Conservation (phyloP, 179 eudicot genomes). For the Patellifolia procumbens region DNA sequence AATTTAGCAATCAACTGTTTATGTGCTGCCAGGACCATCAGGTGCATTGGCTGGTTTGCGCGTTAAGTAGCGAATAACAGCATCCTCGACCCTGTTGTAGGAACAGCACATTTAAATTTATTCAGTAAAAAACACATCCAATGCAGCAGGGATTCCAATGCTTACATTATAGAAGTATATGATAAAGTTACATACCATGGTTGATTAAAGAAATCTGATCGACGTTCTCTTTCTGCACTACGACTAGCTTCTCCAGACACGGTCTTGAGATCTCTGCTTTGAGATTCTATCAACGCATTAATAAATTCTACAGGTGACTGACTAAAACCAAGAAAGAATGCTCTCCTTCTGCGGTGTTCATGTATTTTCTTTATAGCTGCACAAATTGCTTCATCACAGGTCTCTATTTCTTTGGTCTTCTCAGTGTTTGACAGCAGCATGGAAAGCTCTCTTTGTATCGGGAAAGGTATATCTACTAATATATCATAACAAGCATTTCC, state of each 20-base stretch:
- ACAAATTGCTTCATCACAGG: slow-evolving; percentile 83
- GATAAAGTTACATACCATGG: slow-evolving; percentile 59
- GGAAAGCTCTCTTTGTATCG: slow-evolving; percentile 85
- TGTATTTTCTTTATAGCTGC: slow-evolving; percentile 78
- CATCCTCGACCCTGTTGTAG: slow-evolving; percentile 63
- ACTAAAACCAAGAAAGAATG: slow-evolving; percentile 92
- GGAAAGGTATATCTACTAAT: slow-evolving; percentile 84
- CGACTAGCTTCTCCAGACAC: slow-evolving; percentile 80
- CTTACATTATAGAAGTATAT: not conserved
- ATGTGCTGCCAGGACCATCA: slow-evolving; percentile 52
- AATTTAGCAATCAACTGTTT: slow-evolving; percentile 15
- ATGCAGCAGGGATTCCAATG: not conserved
- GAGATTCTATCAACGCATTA: slow-evolving; percentile 81
- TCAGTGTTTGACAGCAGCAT: slow-evolving; percentile 80
- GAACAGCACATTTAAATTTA: not conserved
- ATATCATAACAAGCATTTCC: slow-evolving; percentile 87
- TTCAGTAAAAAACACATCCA: not conserved
- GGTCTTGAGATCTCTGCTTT: slow-evolving; percentile 75
- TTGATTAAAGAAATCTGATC: slow-evolving; percentile 83
- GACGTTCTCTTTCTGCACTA: slow-evolving; percentile 77
- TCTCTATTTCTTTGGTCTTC: slow-evolving; percentile 77
- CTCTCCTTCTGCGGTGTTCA: slow-evolving; percentile 79
- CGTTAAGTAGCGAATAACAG: slow-evolving; percentile 65
- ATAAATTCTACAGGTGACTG: slow-evolving; percentile 90
- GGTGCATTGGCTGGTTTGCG: slow-evolving; percentile 49